Evolutionary conservation across 495 filamentous ascomycete species (phyloP).

Genomic region (Penicillium daleae): DNA sequence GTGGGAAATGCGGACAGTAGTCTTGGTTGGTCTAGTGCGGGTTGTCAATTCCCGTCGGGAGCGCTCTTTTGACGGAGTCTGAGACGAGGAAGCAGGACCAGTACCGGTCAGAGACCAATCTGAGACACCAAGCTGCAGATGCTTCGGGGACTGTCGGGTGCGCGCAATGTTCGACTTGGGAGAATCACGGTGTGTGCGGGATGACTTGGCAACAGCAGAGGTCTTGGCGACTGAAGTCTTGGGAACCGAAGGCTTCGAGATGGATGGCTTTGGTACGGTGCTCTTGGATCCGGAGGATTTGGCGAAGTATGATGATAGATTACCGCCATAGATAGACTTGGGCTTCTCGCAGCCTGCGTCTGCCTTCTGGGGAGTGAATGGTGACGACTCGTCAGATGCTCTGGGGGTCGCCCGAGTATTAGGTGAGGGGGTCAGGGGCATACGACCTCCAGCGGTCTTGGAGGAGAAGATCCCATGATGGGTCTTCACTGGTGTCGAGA

Average conservation of each 20-base stretch:
- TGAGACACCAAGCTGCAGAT: slow-evolving; percentile 89
- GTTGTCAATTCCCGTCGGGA: slow-evolving; percentile 61
- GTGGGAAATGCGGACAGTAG: slow-evolving; percentile 74
- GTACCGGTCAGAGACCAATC: slow-evolving; percentile 92
- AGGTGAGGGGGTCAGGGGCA: slow-evolving; percentile 93
- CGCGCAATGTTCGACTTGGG: slow-evolving; percentile 95
- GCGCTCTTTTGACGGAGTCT: slow-evolving; percentile 72
- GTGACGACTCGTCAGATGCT: slow-evolving; percentile 33
- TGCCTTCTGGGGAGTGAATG: slow-evolving; percentile 74
- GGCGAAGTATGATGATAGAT: slow-evolving; percentile 74
- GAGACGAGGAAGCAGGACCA: slow-evolving; percentile 60
- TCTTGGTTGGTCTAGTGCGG: slow-evolving; percentile 64
- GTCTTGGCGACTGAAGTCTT: slow-evolving; percentile 28
- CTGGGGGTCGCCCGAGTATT: slow-evolving; percentile 63
- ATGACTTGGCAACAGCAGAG: slow-evolving; percentile 28
- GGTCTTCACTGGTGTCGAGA: slow-evolving; percentile 92
- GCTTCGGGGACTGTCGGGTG: slow-evolving; percentile 65
- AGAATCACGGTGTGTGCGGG: slow-evolving; percentile 63
- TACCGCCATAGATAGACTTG: slow-evolving; percentile 74
- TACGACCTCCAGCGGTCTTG: slow-evolving; percentile 89
- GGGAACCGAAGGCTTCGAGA: slow-evolving; percentile 35
- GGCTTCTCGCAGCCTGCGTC: slow-evolving; percentile 56
- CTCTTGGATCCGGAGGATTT: slow-evolving; percentile 75
- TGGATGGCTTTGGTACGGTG: slow-evolving; percentile 22
- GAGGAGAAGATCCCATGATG: slow-evolving; percentile 90